A percentile compares a stretch with the other conserved stretches of the same genome.
Evolutionary conservation across 805 yeast genomes (phyloP).

Genomic region (Yarrowia sp.): DNA sequence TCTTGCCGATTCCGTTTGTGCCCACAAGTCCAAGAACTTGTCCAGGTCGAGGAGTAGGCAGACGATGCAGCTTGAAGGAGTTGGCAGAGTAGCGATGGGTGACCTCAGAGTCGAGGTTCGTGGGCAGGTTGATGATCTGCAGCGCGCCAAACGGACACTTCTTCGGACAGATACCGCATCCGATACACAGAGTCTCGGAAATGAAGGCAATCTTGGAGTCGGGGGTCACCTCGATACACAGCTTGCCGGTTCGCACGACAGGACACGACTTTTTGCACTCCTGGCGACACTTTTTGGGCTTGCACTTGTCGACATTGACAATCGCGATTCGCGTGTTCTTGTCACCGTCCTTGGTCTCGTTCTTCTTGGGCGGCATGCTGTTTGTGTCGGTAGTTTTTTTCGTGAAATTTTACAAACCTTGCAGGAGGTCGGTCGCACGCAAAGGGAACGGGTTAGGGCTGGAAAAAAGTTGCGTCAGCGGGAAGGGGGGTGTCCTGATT

Average conservation of each 20-base stretch:
- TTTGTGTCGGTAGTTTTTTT: neutral
- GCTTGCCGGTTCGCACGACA: constrained; percentile 94
- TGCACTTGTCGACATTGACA: constrained; percentile 90
- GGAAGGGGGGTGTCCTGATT: no score
- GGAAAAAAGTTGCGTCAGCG: no score
- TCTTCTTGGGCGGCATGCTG: constrained; percentile 25
- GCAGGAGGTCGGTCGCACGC: no score
- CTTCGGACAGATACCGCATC: constrained; percentile 99
- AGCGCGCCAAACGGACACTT: constrained; percentile 98
- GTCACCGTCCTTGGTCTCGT: constrained; percentile 28
- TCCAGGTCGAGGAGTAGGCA: constrained; percentile 98
- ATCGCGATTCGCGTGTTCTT: constrained; percentile 74
- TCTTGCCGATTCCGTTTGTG: constrained; percentile 98
- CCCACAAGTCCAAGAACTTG: constrained; percentile 98
- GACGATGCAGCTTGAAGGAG: constrained; percentile 92
- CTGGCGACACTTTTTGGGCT: constrained; percentile 97
- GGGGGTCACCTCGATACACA: constrained; percentile 95
- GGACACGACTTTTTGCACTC: constrained; percentile 98
- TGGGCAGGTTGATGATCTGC: constrained; percentile 91
- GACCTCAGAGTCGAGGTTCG: constrained; percentile 86
- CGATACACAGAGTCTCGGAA: constrained; percentile 90
- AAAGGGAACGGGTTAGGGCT: no score
- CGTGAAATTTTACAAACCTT: no score
- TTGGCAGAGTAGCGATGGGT: constrained; percentile 98
- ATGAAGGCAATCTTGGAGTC: constrained; percentile 89